Evolutionary conservation across 148 eudicot species (phyloP).

Genomic region (Cornus suecica): DNA sequence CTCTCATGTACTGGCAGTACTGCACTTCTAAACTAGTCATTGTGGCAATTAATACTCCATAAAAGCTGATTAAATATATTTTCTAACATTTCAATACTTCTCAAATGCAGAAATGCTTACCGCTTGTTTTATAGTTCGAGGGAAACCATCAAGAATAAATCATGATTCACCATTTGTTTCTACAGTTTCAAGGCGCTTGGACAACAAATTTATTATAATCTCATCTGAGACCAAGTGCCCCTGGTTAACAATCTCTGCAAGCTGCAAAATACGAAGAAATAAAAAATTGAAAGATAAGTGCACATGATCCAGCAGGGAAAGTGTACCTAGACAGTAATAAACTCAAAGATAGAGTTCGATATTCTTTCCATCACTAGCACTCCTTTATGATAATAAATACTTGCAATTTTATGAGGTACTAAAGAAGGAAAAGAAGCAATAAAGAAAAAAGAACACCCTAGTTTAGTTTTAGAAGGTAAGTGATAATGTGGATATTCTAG

Average conservation of each 20-base stretch:
- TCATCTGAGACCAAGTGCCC: slow-evolving; percentile 85
- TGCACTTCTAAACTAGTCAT: no score
- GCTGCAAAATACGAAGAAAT: slow-evolving; percentile 40
- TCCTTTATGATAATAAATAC: background rate
- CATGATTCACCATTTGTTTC: slow-evolving; percentile 76
- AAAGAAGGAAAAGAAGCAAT: background rate
- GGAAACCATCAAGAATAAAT: slow-evolving; percentile 93
- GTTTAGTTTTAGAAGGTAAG: background rate
- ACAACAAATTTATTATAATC: slow-evolving; percentile 65
- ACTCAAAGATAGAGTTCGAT: background rate
- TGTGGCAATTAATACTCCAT: background rate
- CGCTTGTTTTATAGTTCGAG: slow-evolving; percentile 90
- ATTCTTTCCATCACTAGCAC: background rate
- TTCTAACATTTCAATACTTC: background rate
- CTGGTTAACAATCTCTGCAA: slow-evolving; percentile 74
- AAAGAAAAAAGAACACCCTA: background rate
- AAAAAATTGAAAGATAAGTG: background rate
- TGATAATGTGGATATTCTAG: background rate
- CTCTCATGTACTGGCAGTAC: no score
- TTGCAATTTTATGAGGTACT: background rate
- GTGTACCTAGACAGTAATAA: background rate
- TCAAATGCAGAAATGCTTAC: slow-evolving; percentile 37
- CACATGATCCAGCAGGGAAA: background rate
- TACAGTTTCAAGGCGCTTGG: slow-evolving; percentile 79
- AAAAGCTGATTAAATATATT: background rate